Evolutionary conservation across 345 rosid genomes (phyloP), one percentile per base, ranked within the genome.

Genomic region (Eucalyptus curtisii): DNA sequence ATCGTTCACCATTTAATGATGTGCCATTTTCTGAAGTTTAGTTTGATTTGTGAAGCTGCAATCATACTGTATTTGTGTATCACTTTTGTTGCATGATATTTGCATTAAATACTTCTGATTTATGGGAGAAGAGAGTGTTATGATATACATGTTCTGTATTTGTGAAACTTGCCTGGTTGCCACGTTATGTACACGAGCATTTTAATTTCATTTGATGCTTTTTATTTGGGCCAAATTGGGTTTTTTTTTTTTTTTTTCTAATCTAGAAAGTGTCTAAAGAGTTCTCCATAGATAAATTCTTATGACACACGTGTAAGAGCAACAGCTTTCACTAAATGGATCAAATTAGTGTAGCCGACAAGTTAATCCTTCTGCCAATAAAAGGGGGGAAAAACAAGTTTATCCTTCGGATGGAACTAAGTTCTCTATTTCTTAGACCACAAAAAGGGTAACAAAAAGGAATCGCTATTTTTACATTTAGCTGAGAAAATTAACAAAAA

Each of bases 251-350:
- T 57, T 57, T 49, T 49, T 22, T 10, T 25, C 30, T 57, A 57
- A 10, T 24, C 64, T 57, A 2, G 64, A 1, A 57, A 57, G 64
- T 24, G 64, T 10, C 0, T 57, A 49, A 8, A 1, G 64, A 57
- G 30, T 57, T 57, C 0, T 57, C 61, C 24, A 19, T 7, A 52
- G 55, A 52, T 0, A 52, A 52, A 52, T 52, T 7, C 9, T 0
- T 52, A 52, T 52, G 22, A 52, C 24, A 19, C 22, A 19, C 55
- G 55, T 52, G 55, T 52, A 7, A 52, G 10, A 52, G 55, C 2
- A 19, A 52, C 55, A 52, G 24, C 55, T 52, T 52, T 52, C 1
- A 19, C 22, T 0, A 52, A 7, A 52, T 0, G 55, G 55, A 52
- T 52, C 55, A 19, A 52, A 52, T 17, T 52, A 52, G 55, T 52